Base-by-base conservation (phyloP, 768 basidiomycete species). In the Russula compacta region DNA sequence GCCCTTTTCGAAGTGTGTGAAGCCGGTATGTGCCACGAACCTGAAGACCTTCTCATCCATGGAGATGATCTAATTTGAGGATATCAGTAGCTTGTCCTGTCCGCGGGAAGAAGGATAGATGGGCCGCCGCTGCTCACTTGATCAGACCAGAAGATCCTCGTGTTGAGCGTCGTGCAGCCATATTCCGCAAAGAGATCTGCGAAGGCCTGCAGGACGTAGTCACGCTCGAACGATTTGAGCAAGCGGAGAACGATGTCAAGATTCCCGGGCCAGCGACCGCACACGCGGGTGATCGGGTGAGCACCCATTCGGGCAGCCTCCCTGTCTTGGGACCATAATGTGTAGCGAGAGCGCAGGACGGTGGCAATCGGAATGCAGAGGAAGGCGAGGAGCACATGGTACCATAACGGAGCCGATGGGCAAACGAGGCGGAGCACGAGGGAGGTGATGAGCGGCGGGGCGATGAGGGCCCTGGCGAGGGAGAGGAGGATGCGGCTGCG, bases 71-170 rank as follows among this genome's bases (percentile, higher is more conserved):
- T 65, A 56, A 40, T 44, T n/a, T 33, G 36, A 33, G 42, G 9
- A 24, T 7, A 33, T 56, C n/a, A 39, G 21, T 24, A 19, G 9
- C 29, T 14, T 44, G 12, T 46, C 12, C 40, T 17, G 49, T 35
- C 35, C 39, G 51, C 35, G n/a, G 64, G n/a, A 55, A 12, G 4
- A 10, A 17, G 19, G 24, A 29, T 24, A 40, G 43, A 42, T 51
- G 29, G 4, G 19, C 1, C 6, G 46, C 46, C 11, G 24, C 24
- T 9, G 56, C 66, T 47, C 43, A 69, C 70, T 58, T 70, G 68
- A 60, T 72, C 69, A n/a, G 63, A 61, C 73, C 73, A 73, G 21
- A 74, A 68, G 42, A 74, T 67, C n/a, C 66, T 44, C 36, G 71
- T 69, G 63, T 73, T 73, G 50, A 70, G 66, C 15, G 73, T 73